Base-by-base conservation (phyloP, 129 eudicot species). In the Arctium lappa region DNA sequence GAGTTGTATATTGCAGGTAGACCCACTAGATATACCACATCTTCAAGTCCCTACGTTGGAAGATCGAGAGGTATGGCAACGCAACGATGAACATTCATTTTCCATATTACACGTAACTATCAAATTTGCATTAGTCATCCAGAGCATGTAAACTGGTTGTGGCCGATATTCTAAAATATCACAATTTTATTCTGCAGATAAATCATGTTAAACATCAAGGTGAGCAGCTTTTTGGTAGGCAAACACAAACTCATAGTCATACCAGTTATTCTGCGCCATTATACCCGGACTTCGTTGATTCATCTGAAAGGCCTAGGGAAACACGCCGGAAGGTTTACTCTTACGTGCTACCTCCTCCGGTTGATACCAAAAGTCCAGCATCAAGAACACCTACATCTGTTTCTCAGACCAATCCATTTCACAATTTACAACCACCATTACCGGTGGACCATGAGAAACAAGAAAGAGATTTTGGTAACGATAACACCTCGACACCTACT, bases 261-360 rank as follows among this genome's bases (percentile, higher is more conserved):
- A 75, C 75, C 81, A 94, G 97, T 84, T 82, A 91, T 80, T 92
- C 97, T 33, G 97, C 97, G 38, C 97, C 98, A 42, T 79, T 94
- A 71, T 85, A 46, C 80, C 82, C 92, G 3, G 97, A 94, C 73
- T 91, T 92, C 75, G 77, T 50, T 39, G 92, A 91, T 69, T 85
- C 87, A 70, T 74, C 94, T 12, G 97, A 88, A 73, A 89, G 88
- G 79, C 81, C 81, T 68, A 83, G 73, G 83, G 91, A 89, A 78
- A 66, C 86, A 48, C 89, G 77, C 6, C 86, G 77, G 75, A 92
- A 88, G 78, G 70, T 60, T 77, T 88, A 88, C 79, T 84, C 91
- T 16, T 89, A 92, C 77, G 97, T 86, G 2, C 86, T 95, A 36
- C 99, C 99, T 30, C 87, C 97, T 80, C 99, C 99, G 39, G 88